Conservation (phyloP, 257 asterid species). For the Buddleja alternifolia region DNA sequence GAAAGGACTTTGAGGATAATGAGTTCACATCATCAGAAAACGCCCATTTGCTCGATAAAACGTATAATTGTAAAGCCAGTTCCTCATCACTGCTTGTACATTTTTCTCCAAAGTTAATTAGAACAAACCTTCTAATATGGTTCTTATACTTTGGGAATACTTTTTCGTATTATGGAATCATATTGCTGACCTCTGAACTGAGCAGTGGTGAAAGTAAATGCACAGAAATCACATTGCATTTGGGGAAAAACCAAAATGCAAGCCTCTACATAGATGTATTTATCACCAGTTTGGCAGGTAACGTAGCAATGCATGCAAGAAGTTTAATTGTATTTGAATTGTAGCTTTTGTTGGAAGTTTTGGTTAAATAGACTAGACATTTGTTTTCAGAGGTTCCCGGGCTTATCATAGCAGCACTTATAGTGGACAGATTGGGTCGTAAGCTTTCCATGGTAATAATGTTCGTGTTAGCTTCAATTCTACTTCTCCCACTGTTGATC, state of each 20-base stretch:
- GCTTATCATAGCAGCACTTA: slow-evolving; percentile 54
- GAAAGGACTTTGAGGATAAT: slow-evolving; percentile 6
- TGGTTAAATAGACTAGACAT: slow-evolving; percentile 17
- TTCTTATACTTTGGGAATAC: slow-evolving; percentile 59
- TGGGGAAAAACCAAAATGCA: slow-evolving; percentile 25
- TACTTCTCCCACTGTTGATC: slow-evolving; percentile 58
- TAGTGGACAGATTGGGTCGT: slow-evolving; percentile 73
- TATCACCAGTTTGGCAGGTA: slow-evolving; percentile 80
- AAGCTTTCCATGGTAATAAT: slow-evolving; percentile 63
- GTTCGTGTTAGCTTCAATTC: slow-evolving; percentile 44
- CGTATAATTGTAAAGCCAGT: slow-evolving; percentile 17
- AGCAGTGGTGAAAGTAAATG: slow-evolving; percentile 62
- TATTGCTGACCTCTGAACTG: slow-evolving; percentile 77
- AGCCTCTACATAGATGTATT: slow-evolving; percentile 65
- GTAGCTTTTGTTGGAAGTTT: neutral
- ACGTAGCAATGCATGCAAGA: neutral
- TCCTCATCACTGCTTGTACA: slow-evolving; percentile 45
- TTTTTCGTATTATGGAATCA: slow-evolving; percentile 72
- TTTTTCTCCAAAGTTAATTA: slow-evolving; percentile 49
- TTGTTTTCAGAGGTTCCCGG: slow-evolving; percentile 78
- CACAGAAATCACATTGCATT: slow-evolving; percentile 27
- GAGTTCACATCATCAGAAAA: slow-evolving; percentile 33
- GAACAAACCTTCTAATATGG: slow-evolving; percentile 67
- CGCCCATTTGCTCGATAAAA: slow-evolving; percentile 33
- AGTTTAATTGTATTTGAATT: neutral